phyloP scores from a whole-genome alignment of 345 rosid species.

The Lenwebbia sp. region DNA sequence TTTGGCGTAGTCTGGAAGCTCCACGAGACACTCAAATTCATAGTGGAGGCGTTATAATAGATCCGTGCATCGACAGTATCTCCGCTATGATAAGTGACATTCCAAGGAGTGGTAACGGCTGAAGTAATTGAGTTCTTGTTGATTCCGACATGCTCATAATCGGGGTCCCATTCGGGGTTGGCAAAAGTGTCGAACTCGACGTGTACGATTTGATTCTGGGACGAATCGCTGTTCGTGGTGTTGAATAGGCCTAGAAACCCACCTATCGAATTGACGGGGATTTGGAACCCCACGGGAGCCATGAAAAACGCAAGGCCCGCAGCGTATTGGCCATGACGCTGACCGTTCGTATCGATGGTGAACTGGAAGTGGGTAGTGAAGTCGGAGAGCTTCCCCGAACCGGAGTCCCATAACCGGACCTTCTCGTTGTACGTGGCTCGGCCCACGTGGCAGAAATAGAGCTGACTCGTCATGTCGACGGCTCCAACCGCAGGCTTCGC shows the following conservation, averaged over 20 bases:
- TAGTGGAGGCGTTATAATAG: conserved; percentile 16
- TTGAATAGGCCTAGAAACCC: conserved; percentile 19
- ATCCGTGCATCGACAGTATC: conserved; percentile 17
- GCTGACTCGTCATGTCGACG: background rate
- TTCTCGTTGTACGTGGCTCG: conserved; percentile 4
- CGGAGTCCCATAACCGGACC: conserved; percentile 13
- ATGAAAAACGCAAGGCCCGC: conserved; percentile 22
- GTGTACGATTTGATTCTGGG: conserved; percentile 2
- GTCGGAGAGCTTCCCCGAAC: conserved; percentile 1
- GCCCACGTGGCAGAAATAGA: conserved; percentile 6
- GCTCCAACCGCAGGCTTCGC: conserved; percentile 7
- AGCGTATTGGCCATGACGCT: background rate
- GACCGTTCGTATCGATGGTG: background rate
- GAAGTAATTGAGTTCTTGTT: conserved; percentile 17
- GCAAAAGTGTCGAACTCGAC: conserved; percentile 15
- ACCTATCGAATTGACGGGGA: conserved; percentile 18
- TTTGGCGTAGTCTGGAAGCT: conserved; percentile 9
- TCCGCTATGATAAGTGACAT: conserved; percentile 13
- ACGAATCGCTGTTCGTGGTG: conserved; percentile 1
- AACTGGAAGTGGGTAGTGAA: conserved; percentile 21
- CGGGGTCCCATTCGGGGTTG: conserved; percentile 18
- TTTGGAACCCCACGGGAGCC: conserved; percentile 12
- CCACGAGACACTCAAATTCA: conserved; percentile 44
- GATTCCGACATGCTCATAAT: conserved; percentile 13
- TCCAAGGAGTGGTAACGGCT: conserved; percentile 15